A percentile compares a stretch with the other conserved stretches of the same genome.
These are phyloP conservation scores for Auricularia auricula-judae DNA, from an alignment of 768 basidiomycete species.

Conservation along the genomic window DNA sequence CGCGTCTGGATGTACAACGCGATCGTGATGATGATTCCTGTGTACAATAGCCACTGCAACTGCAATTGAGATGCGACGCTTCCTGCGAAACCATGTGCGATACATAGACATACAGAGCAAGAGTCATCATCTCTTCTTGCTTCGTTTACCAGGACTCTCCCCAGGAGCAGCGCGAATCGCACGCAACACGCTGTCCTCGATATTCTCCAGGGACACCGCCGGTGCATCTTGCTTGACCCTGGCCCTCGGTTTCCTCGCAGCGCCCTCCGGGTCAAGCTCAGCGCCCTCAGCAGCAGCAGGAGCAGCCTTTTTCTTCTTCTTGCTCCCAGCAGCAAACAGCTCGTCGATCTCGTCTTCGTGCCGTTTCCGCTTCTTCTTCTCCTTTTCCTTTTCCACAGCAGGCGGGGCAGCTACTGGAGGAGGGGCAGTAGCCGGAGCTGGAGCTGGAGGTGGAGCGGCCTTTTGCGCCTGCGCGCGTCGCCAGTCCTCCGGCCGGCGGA, in stretches of 20 bases:
- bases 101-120: no score
- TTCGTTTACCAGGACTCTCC: constrained; percentile 8
- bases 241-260: constrained; percentile 14
- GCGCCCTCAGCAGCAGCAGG: not conserved
- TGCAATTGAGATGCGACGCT: no score
- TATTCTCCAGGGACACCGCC: not conserved
- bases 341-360: constrained; percentile 62
- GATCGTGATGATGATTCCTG: no score
- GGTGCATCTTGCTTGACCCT: constrained; percentile 15
- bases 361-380: constrained; percentile 32
- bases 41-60: no score
- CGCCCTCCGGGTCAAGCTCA: constrained; percentile 3
- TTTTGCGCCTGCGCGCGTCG: constrained; percentile 46
- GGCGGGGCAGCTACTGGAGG: constrained; percentile 12
- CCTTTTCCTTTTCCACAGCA: constrained; percentile 9
- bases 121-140: not conserved
- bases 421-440: not conserved
- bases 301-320: constrained; percentile 12
- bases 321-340: constrained; percentile 44
- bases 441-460: constrained; percentile 9
- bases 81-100: no score
- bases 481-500: constrained; percentile 80
- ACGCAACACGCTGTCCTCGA: constrained; percentile 29
- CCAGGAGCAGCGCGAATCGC: constrained; percentile 51
- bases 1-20: no score